These are phyloP conservation scores for Debaryomyces nepalensis DNA, from an alignment of 1,139 yeast species.

Conservation along the genomic window DNA sequence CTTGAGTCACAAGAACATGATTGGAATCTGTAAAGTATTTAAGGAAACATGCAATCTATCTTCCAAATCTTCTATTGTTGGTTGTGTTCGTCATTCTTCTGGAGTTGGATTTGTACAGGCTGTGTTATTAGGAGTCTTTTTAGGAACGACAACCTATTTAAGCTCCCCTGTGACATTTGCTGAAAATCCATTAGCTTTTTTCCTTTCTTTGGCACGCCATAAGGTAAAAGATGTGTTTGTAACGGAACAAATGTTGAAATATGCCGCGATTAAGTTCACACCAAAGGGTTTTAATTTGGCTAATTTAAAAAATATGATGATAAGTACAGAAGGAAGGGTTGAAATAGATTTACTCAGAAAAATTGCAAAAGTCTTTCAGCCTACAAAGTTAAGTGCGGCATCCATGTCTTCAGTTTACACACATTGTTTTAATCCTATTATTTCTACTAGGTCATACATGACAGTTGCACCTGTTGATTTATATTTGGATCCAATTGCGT, in stretches of 20 bases:
- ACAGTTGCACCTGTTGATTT: conserved; percentile 88
- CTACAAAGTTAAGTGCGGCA: conserved; percentile 67
- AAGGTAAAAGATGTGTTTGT: conserved; percentile 87
- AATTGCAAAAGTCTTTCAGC: conserved; percentile 65
- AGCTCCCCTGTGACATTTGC: conserved; percentile 82
- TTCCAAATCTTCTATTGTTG: conserved; percentile 73
- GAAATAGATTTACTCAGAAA: conserved; percentile 62
- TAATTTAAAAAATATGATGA: conserved; percentile 79
- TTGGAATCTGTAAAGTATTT: conserved; percentile 84
- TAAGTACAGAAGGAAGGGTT: conserved; percentile 79
- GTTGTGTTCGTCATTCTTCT: conserved; percentile 81
- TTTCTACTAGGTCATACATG: conserved; percentile 85
- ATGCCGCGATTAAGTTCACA: conserved; percentile 66
- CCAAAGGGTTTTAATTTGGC: conserved; percentile 70
- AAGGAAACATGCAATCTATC: conserved; percentile 91
- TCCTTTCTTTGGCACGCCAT: conserved; percentile 71
- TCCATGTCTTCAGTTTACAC: conserved; percentile 80
- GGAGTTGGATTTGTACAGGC: conserved; percentile 91
- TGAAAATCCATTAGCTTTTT: conserved; percentile 73
- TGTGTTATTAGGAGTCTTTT: conserved; percentile 77
- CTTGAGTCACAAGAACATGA: conserved; percentile 64
- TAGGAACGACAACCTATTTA: conserved; percentile 84
- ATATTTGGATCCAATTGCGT: conserved; percentile 84
- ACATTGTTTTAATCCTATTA: conserved; percentile 80
- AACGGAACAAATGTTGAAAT: conserved; percentile 82